Evolutionary conservation across 495 filamentous ascomycete species (phyloP).

Genomic region (Aspergillus leporis): DNA sequence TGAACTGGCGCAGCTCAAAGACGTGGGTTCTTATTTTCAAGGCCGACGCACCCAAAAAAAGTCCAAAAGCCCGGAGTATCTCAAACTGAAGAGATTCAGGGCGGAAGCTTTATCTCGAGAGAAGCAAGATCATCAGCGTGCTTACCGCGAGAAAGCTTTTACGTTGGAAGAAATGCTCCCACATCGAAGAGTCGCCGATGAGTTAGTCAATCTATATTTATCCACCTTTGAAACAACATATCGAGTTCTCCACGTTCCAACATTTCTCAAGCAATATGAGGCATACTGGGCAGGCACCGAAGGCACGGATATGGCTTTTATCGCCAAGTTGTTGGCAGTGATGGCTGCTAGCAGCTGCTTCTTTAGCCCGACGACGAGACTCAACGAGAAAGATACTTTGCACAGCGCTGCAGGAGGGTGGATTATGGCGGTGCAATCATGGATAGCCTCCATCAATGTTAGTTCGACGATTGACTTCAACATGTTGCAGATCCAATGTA

Average conservation of each 20-base stretch:
- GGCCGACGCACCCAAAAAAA: conserved; percentile 32
- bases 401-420: conserved; percentile 44
- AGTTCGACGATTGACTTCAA: conserved; percentile 51
- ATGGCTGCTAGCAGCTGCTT: conserved; percentile 56
- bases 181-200: conserved; percentile 49
- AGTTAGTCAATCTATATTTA: conserved; percentile 55
- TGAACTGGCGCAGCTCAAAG: conserved; percentile 39
- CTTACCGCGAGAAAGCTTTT: conserved; percentile 43
- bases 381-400: conserved; percentile 27
- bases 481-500: conserved; percentile 55
- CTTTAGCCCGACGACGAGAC: conserved; percentile 25
- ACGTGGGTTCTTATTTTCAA: conserved; percentile 46
- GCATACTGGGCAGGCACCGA: conserved; percentile 47
- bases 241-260: conserved; percentile 59
- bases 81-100: conserved; percentile 36
- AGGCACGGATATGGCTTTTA: conserved; percentile 30
- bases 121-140: conserved; percentile 35
- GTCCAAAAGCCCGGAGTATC: conserved; percentile 31
- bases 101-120: conserved; percentile 35
- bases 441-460: conserved; percentile 53
- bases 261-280: conserved; percentile 54
- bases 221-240: conserved; percentile 56
- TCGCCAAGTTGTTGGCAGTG: conserved; percentile 53
- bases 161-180: conserved; percentile 47
- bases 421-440: conserved; percentile 58